These are phyloP conservation scores for Lachancea mirantina DNA, from an alignment of 805 yeast genomes.

Conservation along the genomic window DNA sequence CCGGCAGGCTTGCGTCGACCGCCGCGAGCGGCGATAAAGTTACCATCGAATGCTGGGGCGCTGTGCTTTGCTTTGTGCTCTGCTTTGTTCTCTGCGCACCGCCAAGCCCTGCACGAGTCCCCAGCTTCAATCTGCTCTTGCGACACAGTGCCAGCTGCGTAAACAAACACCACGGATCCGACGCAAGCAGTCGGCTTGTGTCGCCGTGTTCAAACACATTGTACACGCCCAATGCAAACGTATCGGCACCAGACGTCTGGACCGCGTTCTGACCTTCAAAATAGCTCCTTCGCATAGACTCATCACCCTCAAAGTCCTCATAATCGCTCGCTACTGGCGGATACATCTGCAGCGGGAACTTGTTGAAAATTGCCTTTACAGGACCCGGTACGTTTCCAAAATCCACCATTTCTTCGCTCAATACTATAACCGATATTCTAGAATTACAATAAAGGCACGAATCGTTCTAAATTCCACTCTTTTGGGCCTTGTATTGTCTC, in stretches of 20 bases:
- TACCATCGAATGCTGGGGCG: slow-evolving; percentile 32
- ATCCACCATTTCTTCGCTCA: slow-evolving; percentile 1
- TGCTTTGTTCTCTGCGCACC: slow-evolving; percentile 2
- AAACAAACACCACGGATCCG: slow-evolving; percentile 53
- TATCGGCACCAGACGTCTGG: slow-evolving; percentile 12
- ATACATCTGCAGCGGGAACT: slow-evolving; percentile 44
- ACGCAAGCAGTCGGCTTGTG: slow-evolving; percentile 34
- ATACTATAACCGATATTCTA: neutral
- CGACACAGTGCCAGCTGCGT: slow-evolving; percentile 40
- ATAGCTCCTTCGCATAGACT: slow-evolving; percentile 20
- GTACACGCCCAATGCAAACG: slow-evolving; percentile 50
- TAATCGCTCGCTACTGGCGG: slow-evolving; percentile 32
- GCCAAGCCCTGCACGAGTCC: slow-evolving; percentile 21
- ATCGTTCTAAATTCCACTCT: no score
- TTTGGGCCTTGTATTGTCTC: no score
- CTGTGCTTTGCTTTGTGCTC: slow-evolving; percentile 2
- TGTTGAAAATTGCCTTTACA: slow-evolving; percentile 39
- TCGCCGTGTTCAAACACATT: slow-evolving; percentile 33
- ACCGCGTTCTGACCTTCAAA: slow-evolving; percentile 12
- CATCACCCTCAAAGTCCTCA: slow-evolving; percentile 21
- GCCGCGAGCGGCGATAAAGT: slow-evolving; percentile 45
- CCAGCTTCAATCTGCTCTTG: slow-evolving; percentile 39
- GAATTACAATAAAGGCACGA: no score
- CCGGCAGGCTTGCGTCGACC: slow-evolving; percentile 44
- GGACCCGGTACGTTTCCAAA: slow-evolving; percentile 34